Evolutionary conservation across 352 stramenopile species (phyloP).

Genomic region (Phytophthora podocarpi): DNA sequence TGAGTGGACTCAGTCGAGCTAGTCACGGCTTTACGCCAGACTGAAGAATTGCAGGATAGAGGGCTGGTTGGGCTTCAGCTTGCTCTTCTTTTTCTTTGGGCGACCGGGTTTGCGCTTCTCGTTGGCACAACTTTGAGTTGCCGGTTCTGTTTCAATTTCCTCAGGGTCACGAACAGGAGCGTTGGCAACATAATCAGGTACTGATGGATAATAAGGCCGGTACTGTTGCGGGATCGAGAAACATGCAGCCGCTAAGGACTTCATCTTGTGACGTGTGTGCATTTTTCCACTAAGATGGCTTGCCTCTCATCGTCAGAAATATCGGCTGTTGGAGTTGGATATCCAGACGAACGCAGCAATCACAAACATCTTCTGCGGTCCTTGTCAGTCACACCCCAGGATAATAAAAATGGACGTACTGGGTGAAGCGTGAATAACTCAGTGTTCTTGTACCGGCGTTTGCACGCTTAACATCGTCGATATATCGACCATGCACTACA

Average conservation of each 20-base stretch:
- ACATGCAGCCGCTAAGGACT: constrained; percentile 6
- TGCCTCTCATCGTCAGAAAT: constrained; percentile 3
- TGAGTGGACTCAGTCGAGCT: too few relatives aligned
- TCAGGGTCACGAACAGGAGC: too few relatives aligned
- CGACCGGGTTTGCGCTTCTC: background rate
- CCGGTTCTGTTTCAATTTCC: background rate
- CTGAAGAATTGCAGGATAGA: constrained; percentile 11
- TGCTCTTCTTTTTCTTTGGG: constrained; percentile 1
- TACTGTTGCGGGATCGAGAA: constrained; percentile 12
- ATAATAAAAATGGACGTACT: constrained; percentile 15
- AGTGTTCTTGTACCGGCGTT: background rate
- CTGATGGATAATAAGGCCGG: background rate
- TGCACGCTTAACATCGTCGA: background rate
- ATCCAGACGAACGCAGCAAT: constrained; percentile 12
- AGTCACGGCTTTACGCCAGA: too few relatives aligned
- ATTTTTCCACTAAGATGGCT: constrained; percentile 5
- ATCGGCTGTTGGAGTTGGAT: constrained; percentile 9
- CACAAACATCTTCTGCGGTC: constrained; percentile 13
- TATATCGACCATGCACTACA: background rate
- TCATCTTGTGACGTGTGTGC: constrained; percentile 8
- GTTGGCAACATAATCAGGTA: background rate
- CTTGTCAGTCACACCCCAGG: constrained; percentile 6
- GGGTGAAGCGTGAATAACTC: constrained; percentile 16
- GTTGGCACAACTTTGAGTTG: too few relatives aligned
- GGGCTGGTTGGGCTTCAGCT: constrained; percentile 7